Evolutionary conservation across 2,329 filamentous ascomycete genomes (phyloP).

Genomic region (Fusarium mundagurra): DNA sequence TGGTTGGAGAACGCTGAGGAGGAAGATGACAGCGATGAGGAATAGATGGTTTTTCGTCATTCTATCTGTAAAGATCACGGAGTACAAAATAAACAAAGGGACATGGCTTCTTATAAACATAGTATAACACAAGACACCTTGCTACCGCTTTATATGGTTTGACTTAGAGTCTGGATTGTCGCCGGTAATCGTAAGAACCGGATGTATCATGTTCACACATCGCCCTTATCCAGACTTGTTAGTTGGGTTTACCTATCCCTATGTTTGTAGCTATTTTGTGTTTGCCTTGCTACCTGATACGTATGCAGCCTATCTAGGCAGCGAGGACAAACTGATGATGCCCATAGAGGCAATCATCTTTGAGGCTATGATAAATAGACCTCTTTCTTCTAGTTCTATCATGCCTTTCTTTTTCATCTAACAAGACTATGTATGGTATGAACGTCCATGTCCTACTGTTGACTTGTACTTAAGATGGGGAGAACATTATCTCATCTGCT

Average conservation of each 20-base stretch:
- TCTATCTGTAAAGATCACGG: slow-evolving; percentile 6
- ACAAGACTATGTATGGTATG: not conserved
- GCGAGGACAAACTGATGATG: not conserved
- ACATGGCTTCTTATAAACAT: not conserved
- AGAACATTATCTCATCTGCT: not conserved
- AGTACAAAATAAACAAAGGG: slow-evolving; percentile 29
- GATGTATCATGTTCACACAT: not conserved
- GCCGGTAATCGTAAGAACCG: not conserved
- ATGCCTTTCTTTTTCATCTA: not conserved
- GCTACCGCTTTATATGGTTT: not conserved
- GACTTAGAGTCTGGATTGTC: not conserved
- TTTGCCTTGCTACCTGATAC: not conserved
- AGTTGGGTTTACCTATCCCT: not conserved
- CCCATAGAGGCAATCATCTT: not conserved
- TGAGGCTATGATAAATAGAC: not conserved
- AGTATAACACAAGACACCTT: not conserved
- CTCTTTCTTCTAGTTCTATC: not conserved
- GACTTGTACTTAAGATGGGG: not conserved
- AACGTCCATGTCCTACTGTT: not conserved
- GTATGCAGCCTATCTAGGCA: not conserved
- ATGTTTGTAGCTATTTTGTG: not conserved
- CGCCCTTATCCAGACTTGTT: not conserved
- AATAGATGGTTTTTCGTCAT: slow-evolving; percentile 30
- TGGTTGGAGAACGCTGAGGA: slow-evolving; percentile 82
- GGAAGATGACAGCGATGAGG: slow-evolving; percentile 67